phyloP scores from a whole-genome alignment of 257 asterid species.

The Capsicum pubescens region DNA sequence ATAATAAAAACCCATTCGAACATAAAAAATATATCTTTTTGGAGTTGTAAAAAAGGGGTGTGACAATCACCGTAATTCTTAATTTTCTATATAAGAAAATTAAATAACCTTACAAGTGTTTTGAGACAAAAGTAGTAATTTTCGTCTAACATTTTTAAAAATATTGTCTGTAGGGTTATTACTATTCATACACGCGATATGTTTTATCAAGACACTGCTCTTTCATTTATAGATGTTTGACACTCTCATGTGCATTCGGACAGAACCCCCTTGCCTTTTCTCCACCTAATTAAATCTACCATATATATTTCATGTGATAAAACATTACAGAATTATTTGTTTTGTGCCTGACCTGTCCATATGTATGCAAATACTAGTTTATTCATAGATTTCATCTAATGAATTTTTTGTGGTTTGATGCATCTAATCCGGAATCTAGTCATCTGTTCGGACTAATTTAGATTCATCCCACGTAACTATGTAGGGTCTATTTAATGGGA shows the following conservation, averaged over 20 bases:
- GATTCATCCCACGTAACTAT: no score
- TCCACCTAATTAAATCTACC: not conserved
- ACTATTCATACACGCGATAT: constrained; percentile 14
- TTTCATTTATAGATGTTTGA: constrained; percentile 23
- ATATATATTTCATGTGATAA: not conserved
- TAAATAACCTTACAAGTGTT: not conserved
- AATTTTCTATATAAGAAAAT: not conserved
- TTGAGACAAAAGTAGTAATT: not conserved
- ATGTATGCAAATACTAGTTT: not conserved
- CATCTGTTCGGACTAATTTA: no score
- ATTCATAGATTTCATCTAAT: not conserved
- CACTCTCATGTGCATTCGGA: constrained; percentile 25
- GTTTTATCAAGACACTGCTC: not conserved
- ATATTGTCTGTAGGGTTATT: not conserved
- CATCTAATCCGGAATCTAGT: no score
- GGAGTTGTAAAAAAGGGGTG: no score
- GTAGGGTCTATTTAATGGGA: no score
- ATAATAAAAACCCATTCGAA: no score
- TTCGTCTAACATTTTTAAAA: not conserved
- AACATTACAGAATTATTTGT: not conserved
- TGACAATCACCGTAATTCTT: no score
- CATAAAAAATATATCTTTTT: no score
- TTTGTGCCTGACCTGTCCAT: not conserved
- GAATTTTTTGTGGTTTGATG: not conserved
- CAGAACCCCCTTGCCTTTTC: not conserved